A percentile compares a stretch with the other conserved stretches of the same genome.
Conservation (phyloP, 768 basidiomycete genomes). For the Russula brevipes region DNA sequence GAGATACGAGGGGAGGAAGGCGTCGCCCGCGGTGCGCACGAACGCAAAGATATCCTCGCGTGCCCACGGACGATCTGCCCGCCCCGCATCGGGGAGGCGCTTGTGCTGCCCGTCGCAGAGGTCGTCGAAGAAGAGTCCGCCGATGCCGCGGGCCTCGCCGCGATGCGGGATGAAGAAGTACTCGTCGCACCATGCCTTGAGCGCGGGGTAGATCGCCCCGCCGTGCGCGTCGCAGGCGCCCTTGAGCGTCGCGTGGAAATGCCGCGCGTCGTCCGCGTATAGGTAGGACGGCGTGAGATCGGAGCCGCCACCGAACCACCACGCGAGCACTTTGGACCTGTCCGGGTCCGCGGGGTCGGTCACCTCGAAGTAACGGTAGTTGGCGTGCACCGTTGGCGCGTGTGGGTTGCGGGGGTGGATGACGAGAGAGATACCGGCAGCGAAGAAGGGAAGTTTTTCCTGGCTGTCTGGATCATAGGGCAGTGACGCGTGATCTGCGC, state of each 20-base stretch:
- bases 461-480: slow-evolving; percentile 54
- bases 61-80: slow-evolving; percentile 44
- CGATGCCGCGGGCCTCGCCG: slow-evolving; percentile 78
- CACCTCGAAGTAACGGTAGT: slow-evolving; percentile 97
- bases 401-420: slow-evolving; percentile 92
- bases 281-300: slow-evolving; percentile 95
- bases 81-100: slow-evolving; percentile 45
- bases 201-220: slow-evolving; percentile 58
- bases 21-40: slow-evolving; percentile 62
- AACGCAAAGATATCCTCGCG: slow-evolving; percentile 73
- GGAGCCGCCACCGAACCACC: slow-evolving; percentile 98
- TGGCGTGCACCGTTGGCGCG: slow-evolving; percentile 90
- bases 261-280: slow-evolving; percentile 76
- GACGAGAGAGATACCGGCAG: slow-evolving; percentile 87
- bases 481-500: slow-evolving; percentile 79
- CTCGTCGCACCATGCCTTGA: slow-evolving; percentile 97
- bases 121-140: slow-evolving; percentile 97
- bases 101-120: slow-evolving; percentile 61
- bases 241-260: slow-evolving; percentile 82
- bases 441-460: slow-evolving; percentile 82
- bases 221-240: slow-evolving; percentile 72
- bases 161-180: slow-evolving; percentile 95
- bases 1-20: slow-evolving; percentile 86
- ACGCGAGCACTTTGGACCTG: slow-evolving; percentile 57
- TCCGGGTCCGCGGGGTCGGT: slow-evolving; percentile 33